Conservation (phyloP, 2,329 filamentous ascomycete genomes). For the Davidsoniella eucalypti region DNA sequence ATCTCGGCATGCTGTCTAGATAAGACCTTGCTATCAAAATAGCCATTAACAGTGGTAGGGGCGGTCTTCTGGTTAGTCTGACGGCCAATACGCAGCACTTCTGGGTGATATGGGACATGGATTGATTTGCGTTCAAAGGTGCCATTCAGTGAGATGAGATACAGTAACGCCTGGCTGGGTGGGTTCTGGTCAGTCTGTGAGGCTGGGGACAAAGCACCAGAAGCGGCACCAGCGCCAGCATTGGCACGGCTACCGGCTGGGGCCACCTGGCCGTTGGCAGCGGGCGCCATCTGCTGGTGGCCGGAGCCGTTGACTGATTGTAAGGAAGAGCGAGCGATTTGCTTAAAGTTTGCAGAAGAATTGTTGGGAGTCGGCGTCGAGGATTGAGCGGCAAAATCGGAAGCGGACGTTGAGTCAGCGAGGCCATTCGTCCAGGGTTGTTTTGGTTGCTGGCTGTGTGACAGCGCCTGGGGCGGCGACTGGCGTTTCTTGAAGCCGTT, state of each 20-base stretch:
- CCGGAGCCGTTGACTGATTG: neutral
- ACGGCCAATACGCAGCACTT: slow-evolving; percentile 82
- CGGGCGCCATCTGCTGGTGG: slow-evolving; percentile 8
- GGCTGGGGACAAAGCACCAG: slow-evolving; percentile 25
- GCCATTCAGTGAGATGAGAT: slow-evolving; percentile 78
- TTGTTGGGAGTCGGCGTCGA: neutral
- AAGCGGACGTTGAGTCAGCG: neutral
- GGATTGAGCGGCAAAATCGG: slow-evolving; percentile 2
- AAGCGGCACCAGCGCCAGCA: slow-evolving; percentile 39
- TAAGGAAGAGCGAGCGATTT: neutral
- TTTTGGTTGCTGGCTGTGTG: slow-evolving; percentile 4
- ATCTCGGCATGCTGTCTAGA: slow-evolving; percentile 94
- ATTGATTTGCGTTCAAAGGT: slow-evolving; percentile 98
- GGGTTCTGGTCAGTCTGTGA: slow-evolving; percentile 32
- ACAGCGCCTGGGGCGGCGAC: neutral
- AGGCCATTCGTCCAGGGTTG: slow-evolving; percentile 5
- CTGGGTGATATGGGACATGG: slow-evolving; percentile 79
- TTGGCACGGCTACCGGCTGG: slow-evolving; percentile 24
- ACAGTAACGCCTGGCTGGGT: slow-evolving; percentile 60
- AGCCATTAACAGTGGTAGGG: slow-evolving; percentile 80
- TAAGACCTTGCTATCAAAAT: slow-evolving; percentile 94
- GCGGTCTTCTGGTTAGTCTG: slow-evolving; percentile 96
- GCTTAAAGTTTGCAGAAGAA: neutral
- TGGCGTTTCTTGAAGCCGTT: slow-evolving; percentile 9
- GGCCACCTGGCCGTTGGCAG: slow-evolving; percentile 14